Percentiles rank a stretch among this genome's conserved stretches.
Conservation (phyloP, 805 yeast species). For the Saturnispora halmiae region DNA sequence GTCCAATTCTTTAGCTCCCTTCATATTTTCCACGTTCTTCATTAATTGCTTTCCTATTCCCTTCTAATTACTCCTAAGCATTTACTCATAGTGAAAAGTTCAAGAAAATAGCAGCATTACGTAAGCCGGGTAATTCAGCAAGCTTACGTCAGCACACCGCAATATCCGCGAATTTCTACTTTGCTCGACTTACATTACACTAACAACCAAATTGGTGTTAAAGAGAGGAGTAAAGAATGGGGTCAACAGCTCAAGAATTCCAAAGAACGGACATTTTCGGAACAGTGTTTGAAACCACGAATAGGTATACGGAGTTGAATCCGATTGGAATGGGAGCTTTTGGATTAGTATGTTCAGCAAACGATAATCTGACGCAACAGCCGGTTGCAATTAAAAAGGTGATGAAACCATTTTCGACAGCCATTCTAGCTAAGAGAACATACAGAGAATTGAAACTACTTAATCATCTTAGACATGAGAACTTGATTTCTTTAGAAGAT, state of each 20-base stretch:
- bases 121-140: no score
- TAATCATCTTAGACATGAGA: slow-evolving; percentile 91
- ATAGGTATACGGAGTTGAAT: slow-evolving; percentile 79
- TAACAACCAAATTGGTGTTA: background rate
- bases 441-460: slow-evolving; percentile 89
- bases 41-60: no score
- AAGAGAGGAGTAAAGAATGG: background rate
- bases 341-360: slow-evolving; percentile 94
- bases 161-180: no score
- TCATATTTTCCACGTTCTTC: slow-evolving; percentile 17
- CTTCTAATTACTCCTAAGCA: no score
- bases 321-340: slow-evolving; percentile 99
- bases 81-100: no score
- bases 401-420: slow-evolving; percentile 93
- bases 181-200: background rate
- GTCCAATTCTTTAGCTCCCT: slow-evolving; percentile 33
- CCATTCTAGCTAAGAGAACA: slow-evolving; percentile 92
- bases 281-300: slow-evolving; percentile 88
- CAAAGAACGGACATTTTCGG: slow-evolving; percentile 88
- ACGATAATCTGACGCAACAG: slow-evolving; percentile 81
- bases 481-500: slow-evolving; percentile 85
- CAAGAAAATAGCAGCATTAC: no score
- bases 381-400: slow-evolving; percentile 96
- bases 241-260: slow-evolving; percentile 30
- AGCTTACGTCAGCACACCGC: no score